phyloP scores from a whole-genome alignment of 257 asterid genomes.

The Plantago major region DNA sequence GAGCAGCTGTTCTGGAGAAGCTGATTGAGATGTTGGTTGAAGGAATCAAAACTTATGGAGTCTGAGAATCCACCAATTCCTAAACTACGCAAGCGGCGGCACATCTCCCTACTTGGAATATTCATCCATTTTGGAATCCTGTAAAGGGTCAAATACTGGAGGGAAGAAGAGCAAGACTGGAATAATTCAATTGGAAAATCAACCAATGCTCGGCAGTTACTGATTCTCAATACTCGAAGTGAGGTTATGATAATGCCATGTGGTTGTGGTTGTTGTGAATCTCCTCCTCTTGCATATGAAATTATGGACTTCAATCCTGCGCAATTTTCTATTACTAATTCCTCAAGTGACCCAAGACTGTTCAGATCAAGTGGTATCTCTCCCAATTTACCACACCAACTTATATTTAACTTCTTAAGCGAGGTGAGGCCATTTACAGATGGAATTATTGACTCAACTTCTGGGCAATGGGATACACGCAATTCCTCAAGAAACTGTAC shows the following conservation, averaged over 20 bases:
- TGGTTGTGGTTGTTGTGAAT: too few relatives aligned
- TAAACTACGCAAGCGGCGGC: neutral
- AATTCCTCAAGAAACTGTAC: constrained; percentile 8
- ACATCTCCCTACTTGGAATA: neutral
- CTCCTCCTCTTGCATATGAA: neutral
- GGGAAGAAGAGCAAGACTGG: constrained; percentile 8
- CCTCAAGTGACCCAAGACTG: constrained; percentile 6
- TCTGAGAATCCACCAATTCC: constrained; percentile 7
- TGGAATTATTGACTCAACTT: constrained; percentile 5
- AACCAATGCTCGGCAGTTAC: neutral
- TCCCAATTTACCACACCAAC: neutral
- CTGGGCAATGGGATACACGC: fast-evolving
- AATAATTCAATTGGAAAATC: constrained; percentile 11
- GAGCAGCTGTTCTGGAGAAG: constrained; percentile 1
- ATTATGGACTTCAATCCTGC: neutral
- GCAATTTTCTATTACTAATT: neutral
- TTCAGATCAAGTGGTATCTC: constrained; percentile 14
- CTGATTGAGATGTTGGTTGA: neutral
- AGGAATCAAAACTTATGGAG: neutral
- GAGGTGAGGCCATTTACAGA: neutral
- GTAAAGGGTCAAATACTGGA: neutral
- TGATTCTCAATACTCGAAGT: neutral
- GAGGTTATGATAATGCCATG: neutral
- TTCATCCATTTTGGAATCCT: too few relatives aligned
- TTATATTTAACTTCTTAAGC: neutral